Evolutionary conservation across 2,329 filamentous ascomycete genomes (phyloP), one percentile per base, ranked within the genome.

Genomic region (Gaeumannomyces tritici): DNA sequence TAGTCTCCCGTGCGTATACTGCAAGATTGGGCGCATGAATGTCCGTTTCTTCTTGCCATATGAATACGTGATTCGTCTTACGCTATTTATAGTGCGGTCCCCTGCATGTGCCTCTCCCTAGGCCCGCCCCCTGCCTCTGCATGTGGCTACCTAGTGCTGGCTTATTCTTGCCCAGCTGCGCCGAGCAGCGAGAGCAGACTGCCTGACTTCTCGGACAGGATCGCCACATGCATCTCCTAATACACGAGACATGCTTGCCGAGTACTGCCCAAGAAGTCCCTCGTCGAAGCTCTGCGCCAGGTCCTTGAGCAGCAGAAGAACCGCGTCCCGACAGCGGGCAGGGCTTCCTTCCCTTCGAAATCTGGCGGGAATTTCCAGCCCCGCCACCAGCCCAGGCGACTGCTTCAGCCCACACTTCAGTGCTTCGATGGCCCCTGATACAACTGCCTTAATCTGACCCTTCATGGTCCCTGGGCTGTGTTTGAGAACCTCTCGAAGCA

Each of bases 211-310:
- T 57, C 83, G 74, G 11, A 83, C 79, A 7, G 73, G 70, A 65
- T 85, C 82, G 1, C 83, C 83, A 60, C 82, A 83, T 1, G 82
- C 81, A 11, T 73, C 67, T 1, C 78, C 77, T 64, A 86, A 67
- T 61, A 81, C 76, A 4, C 79, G 73, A 64, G 78, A 74, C 56
- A 83, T 75, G 61, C 72, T 72, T 31, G 75, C 74, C 56, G 76
- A 75, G 65, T 78, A 75, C 0, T 78, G 72, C 59, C 82, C 66
- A 26, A 84, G 68, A 58, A 79, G 70, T 7, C 76, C 72, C 13
- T 78, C 73, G 63, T 84, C 82, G 65, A 80, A 82, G 65, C 76
- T 74, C 24, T 67, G 69, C 3, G 83, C 80, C 57, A 86, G 70
- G 33, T 74, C 72, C 4, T 75, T 75, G 3, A 84, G 70, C 63